Evolutionary conservation across 768 basidiomycete genomes (phyloP), one percentile per base, ranked within the genome.

Genomic region (Chalciporus pseudorubinellus): DNA sequence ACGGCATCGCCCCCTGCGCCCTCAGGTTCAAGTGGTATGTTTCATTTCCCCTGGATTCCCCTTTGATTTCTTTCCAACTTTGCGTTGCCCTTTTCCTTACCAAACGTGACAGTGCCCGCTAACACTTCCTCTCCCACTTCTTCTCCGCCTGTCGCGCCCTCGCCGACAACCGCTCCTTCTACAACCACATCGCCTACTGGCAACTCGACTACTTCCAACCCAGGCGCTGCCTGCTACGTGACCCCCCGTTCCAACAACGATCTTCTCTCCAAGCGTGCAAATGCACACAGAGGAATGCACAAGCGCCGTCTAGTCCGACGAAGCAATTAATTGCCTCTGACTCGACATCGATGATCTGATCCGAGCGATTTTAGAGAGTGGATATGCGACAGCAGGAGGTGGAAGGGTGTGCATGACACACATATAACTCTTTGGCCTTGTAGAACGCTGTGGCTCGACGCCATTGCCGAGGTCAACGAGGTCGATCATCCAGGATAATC

Each of bases 271-370:
- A 68, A 63, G 47, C 64, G 66, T 20, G 28, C 29, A 19, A 6
- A 41, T 13, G 38, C 38, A 18, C 62, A 48, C 21, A 66, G 18
- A 29, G 46, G 48, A 22, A 33, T 43, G 13, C 64, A 58, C 60
- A 65, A 68, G 41, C 60, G 51, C 19, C 66, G 66, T 31, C 64
- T 66, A 6, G 14, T 60, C 16, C 58, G 54, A 39, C 63, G 58
- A 10, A 18, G 38, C 24, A 18, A 39, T 12, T 62, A 40, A 61
- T 24, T 18, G 13, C 13, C 12, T 39, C 18, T 24, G 22, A 34
- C 10, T 38, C 22, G 8, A 21, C 34, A 18, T 22, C 12, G 8
- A 13, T 16, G 16, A 36, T 46, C 44, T 16, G 24, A 14, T 14
- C n/a, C 41, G 9, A 13, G 5, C 24, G 1, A 14, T 6, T 29